A percentile compares a stretch with the other conserved stretches of the same genome.
Conservation (phyloP, 192 early-diverging fungal genomes). For the Pilobolus umbonatus region DNA sequence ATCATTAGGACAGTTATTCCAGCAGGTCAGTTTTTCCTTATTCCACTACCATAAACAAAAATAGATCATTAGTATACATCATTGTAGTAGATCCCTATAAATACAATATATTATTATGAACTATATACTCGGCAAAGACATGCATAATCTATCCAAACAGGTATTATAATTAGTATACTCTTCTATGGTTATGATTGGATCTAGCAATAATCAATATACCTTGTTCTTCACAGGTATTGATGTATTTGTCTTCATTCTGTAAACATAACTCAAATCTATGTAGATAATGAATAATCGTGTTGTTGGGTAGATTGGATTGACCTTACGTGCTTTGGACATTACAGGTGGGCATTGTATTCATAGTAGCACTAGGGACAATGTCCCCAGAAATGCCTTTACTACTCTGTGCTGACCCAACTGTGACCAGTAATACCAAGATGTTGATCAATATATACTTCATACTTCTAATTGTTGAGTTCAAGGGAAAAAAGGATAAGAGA, state of each 20-base stretch:
- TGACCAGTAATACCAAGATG: no score
- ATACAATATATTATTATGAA: slow-evolving; percentile 1
- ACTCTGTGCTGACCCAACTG: slow-evolving; percentile 5
- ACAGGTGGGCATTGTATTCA: neutral
- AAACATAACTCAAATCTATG: slow-evolving; percentile 12
- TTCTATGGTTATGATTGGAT: neutral
- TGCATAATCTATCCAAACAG: slow-evolving; percentile 7
- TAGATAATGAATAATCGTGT: neutral
- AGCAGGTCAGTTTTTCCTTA: slow-evolving; percentile 16
- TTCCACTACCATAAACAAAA: slow-evolving; percentile 21
- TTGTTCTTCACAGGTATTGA: slow-evolving; percentile 9
- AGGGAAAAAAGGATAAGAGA: neutral
- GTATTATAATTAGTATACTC: neutral
- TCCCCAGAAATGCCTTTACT: neutral
- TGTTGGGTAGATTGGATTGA: neutral
- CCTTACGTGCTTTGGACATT: slow-evolving; percentile 7
- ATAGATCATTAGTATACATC: no score
- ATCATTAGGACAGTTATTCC: slow-evolving; percentile 23
- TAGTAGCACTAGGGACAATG: neutral
- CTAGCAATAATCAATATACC: no score
- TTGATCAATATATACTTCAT: no score
- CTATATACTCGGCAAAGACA: slow-evolving; percentile 21
- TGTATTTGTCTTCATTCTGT: slow-evolving; percentile 20
- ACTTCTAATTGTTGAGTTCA: neutral
- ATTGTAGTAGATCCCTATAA: no score